phyloP scores from a whole-genome alignment of 495 filamentous ascomycete species.

The Penicillium tannophilum region DNA sequence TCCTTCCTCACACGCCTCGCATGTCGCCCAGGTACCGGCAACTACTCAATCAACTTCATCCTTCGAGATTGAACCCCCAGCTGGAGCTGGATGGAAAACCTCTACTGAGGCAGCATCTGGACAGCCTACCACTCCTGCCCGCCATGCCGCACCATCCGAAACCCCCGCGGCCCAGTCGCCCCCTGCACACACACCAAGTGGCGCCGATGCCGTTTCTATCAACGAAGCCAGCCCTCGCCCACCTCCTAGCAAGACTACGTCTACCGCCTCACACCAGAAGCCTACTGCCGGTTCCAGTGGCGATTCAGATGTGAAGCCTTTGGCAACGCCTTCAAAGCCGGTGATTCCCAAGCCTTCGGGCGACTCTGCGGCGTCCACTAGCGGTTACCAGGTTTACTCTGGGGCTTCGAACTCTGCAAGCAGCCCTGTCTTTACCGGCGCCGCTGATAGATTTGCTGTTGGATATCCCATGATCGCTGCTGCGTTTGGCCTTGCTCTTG shows the following conservation, averaged over 20 bases:
- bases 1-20: not conserved
- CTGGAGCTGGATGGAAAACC: not conserved
- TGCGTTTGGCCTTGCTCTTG: not conserved
- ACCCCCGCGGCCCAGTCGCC: not conserved
- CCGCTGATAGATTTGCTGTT: not conserved
- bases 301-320: not conserved
- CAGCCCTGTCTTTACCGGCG: conserved; percentile 8
- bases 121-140: not conserved
- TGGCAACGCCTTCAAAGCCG: not conserved
- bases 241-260: not conserved
- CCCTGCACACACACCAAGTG: not conserved
- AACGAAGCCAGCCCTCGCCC: not conserved
- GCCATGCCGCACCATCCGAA: not conserved
- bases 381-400: not conserved
- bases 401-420: not conserved
- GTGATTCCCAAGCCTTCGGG: conserved; percentile 1
- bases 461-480: not conserved
- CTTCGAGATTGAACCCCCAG: not conserved
- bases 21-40: not conserved
- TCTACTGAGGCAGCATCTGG: not conserved
- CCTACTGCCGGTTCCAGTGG: not conserved
- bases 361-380: not conserved
- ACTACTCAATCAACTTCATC: not conserved
- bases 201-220: not conserved
- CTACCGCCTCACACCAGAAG: not conserved